Base-by-base conservation (phyloP, 2,329 filamentous ascomycete genomes). In the Xylaria sp. region DNA sequence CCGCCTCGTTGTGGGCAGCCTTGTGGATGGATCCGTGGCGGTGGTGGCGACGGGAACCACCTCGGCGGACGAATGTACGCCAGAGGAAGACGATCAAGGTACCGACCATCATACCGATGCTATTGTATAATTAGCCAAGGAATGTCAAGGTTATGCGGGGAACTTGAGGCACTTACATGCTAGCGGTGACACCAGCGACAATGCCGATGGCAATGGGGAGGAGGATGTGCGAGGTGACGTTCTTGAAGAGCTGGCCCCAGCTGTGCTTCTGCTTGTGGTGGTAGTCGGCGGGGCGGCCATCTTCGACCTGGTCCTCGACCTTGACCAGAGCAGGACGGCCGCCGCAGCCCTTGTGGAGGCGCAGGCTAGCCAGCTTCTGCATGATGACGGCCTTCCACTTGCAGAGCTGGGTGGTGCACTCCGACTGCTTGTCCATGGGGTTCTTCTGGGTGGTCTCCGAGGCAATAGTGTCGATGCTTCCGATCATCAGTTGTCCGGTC, bases 191-290 rank as follows among this genome's bases (percentile, higher is more conserved):
- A 66, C 88, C 89, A 41, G 86, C 85, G 20, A 84, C 78, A 59
- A 91, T 79, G 54, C 89, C 89, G 59, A 90, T 79, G 48, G 88
- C 73, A 48, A 90, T 77, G 1, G 89, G 88, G 38, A 91, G 76
- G 44, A 91, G 69, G 41, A 91, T 79, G 57, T 87, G 83, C 37
- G 84, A 76, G 58, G 81, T 76, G 45, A 88, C 76, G 63, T 81
- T 81, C 65, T 78, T 76, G 43, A 85, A 60, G 21, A 85, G 71
- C 56, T 76, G 72, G 48, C 74, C 69, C 72, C 81, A 80, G 50
- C 69, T 70, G 63, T 60, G 51, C 44, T 70, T 68, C 48, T 71
- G 57, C 43, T 56, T 51, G 49, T 62, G 57, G 44, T 53, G 48
- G 61, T 57, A 53, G 56, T 50, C 50, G 59, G 57, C 63, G 65